Evolutionary conservation across 257 asterid genomes (phyloP), one percentile per base, ranked within the genome.

Genomic region (Gentiana macrophylla): DNA sequence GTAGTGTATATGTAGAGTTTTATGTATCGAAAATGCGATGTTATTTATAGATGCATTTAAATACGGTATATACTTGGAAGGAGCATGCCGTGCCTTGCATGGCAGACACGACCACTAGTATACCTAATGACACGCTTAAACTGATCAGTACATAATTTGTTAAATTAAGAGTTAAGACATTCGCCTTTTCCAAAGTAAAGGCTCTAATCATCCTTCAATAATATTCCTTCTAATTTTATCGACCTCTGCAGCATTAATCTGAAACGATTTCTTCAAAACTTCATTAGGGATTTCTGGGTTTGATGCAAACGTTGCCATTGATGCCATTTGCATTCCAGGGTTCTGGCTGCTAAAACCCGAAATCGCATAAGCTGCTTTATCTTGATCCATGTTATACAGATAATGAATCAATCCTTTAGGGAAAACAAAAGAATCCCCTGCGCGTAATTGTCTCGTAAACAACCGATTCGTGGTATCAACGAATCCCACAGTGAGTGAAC

Each of bases 291-390:
- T 43, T 0, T 50, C 7, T 4, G 78, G 84, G 1, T 53, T 41
- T 0, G 80, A 61, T 0, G 60, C 35, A 34, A 83, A 73, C 0
- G 79, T 12, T 6, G 81, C 67, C 0, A 52, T 6, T 0, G 86
- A 79, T 0, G 81, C 56, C 10, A 77, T 53, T 65, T 79, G 84
- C 0, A 80, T 63, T 1, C 86, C 91, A 0, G 84, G 84, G 34
- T 84, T 81, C 10, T 84, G 94, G 71, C 91, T 86, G 37, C 61
- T 84, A 35, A 84, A 32, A 4, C 86, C 92, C 0, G 82, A 72
- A 50, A 86, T 5, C 0, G 64, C 69, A 0, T 76, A 5, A 6
- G 80, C 79, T 2, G 76, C 70, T 1, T 48, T 72, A 33, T 51
- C 51, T 5, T 52, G 1, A 34, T 76, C 83, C 8, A 63, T 53